These are phyloP conservation scores for Chytriomyces hyalinus DNA, from an alignment of 192 early-diverging fungal species.

Conservation along the genomic window DNA sequence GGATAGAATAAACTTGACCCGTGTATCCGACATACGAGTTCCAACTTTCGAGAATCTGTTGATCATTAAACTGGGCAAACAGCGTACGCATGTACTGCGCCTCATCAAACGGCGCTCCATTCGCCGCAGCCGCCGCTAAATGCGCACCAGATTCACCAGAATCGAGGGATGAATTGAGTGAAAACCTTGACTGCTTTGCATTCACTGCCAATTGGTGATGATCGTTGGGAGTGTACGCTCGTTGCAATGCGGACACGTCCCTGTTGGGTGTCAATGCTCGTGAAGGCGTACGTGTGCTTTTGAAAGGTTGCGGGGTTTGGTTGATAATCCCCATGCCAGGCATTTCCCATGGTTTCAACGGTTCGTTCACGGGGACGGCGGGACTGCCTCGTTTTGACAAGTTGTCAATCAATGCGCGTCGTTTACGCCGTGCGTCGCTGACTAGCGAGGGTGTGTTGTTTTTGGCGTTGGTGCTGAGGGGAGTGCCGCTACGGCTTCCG, in stretches of 20 bases:
- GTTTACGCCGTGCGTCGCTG: background rate
- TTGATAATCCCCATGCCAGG: constrained; percentile 27
- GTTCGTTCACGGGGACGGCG: constrained; percentile 13
- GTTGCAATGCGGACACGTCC: background rate
- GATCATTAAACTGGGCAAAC: constrained; percentile 30
- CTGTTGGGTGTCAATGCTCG: background rate
- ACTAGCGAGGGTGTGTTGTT: background rate
- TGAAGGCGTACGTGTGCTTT: background rate
- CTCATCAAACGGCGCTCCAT: constrained; percentile 19
- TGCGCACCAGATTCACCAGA: background rate
- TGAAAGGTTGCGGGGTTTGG: background rate
- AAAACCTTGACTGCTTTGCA: background rate
- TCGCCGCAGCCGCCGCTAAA: background rate
- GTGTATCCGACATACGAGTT: constrained; percentile 30
- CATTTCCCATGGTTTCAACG: constrained; percentile 30
- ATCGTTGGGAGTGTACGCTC: background rate
- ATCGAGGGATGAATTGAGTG: constrained; percentile 9
- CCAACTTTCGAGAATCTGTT: constrained; percentile 32
- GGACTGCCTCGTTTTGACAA: background rate
- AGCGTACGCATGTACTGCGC: constrained; percentile 24
- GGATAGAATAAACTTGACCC: constrained; percentile 27
- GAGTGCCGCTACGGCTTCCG: background rate
- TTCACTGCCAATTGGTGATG: background rate
- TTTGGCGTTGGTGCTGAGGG: background rate
- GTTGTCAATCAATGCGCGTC: background rate